Percentiles rank a stretch among this genome's conserved stretches.
These are phyloP conservation scores for Oryza australiensis DNA, from an alignment of 176 grass and related monocot genomes.

Conservation along the genomic window DNA sequence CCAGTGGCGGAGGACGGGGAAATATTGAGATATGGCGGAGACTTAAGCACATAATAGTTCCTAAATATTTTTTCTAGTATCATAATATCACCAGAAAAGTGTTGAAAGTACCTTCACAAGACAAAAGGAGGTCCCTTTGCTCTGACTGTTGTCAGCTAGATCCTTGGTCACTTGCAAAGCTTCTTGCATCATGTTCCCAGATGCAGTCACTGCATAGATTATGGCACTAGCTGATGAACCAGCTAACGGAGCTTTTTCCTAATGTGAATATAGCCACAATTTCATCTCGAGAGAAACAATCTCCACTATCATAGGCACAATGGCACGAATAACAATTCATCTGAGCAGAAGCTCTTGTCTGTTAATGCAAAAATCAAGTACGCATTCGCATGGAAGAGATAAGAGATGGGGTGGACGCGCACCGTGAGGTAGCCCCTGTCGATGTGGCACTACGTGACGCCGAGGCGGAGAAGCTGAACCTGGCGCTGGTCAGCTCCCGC, in stretches of 20 bases:
- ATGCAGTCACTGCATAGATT: conserved; percentile 96
- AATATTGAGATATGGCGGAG: no score
- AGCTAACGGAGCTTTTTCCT: conserved; percentile 94
- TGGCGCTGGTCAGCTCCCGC: conserved; percentile 41
- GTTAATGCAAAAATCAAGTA: background rate
- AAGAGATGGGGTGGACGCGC: background rate
- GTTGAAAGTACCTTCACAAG: no score
- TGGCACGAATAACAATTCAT: background rate
- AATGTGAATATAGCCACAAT: background rate
- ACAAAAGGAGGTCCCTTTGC: conserved; percentile 85
- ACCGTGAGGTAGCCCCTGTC: conserved; percentile 73
- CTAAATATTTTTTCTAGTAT: no score
- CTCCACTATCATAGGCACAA: background rate
- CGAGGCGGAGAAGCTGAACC: conserved; percentile 77
- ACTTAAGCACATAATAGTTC: no score
- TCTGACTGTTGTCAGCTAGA: conserved; percentile 80
- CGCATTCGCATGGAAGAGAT: background rate
- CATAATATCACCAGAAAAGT: no score
- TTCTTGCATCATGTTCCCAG: conserved; percentile 83
- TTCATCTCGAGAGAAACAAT: background rate
- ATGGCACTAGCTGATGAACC: conserved; percentile 97
- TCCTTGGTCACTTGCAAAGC: conserved; percentile 72
- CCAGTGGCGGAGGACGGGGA: no score
- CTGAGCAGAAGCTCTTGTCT: background rate
- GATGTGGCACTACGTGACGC: conserved; percentile 62